A percentile compares a stretch with the other conserved stretches of the same genome.
phyloP scores from a whole-genome alignment of 805 yeast genomes.

The Kuraishia molischiana region DNA sequence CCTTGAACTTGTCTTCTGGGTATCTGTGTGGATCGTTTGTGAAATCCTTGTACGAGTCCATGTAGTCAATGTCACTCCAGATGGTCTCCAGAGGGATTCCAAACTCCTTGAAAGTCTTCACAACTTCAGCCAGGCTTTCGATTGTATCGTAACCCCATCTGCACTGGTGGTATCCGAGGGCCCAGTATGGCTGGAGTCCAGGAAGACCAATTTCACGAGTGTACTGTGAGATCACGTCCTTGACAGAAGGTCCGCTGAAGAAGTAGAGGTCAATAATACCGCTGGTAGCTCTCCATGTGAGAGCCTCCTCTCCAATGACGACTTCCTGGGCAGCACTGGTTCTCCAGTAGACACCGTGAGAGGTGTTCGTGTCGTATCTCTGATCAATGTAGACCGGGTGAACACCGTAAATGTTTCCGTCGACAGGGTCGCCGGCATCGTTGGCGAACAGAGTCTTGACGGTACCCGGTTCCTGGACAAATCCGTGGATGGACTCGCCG shows the following conservation, averaged over 20 bases:
- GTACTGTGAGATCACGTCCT: conserved; percentile 15
- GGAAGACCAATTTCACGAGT: conserved; percentile 15
- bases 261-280: conserved; percentile 18
- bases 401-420: conserved; percentile 22
- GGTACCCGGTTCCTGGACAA: conserved; percentile 15
- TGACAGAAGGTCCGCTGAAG: conserved; percentile 10
- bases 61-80: conserved; percentile 18
- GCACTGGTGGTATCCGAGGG: conserved; percentile 18
- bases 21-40: conserved; percentile 15
- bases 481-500: conserved; percentile 23
- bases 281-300: conserved; percentile 20
- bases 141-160: conserved; percentile 16
- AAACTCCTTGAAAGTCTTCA: conserved; percentile 10
- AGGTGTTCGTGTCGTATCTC: conserved; percentile 10
- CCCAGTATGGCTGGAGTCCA: conserved; percentile 18
- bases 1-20: conserved; percentile 10
- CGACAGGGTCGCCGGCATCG: conserved; percentile 18
- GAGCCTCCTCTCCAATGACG: conserved; percentile 14
- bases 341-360: conserved; percentile 23
- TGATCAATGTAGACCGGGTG: conserved; percentile 24
- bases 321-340: conserved; percentile 21
- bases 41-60: conserved; percentile 18
- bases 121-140: conserved; percentile 12
- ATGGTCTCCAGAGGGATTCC: conserved; percentile 16
- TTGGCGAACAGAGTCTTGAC: conserved; percentile 20